Base-by-base conservation (phyloP, 2,329 filamentous ascomycete species). In the Talaromyces sp. region DNA sequence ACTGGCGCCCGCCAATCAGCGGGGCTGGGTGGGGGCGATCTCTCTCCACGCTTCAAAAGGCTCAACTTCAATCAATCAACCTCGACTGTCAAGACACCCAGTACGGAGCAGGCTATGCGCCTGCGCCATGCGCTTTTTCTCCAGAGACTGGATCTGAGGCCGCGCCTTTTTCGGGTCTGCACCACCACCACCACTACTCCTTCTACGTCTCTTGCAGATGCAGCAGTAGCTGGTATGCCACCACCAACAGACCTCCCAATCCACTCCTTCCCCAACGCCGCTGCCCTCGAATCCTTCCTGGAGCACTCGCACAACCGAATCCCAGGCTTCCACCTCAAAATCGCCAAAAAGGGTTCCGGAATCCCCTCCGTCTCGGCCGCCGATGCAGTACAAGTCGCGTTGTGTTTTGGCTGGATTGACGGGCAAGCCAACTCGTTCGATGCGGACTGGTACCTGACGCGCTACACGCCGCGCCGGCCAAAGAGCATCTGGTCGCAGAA, bases 351-450 rank as follows among this genome's bases (percentile, higher is more conserved):
- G 60, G 59, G 69, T 21, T 76, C 77, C 1, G 68, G 70, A 3
- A 70, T 77, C n/a, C 63, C 74, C 0, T 80, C 81, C 0, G 70
- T 85, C 14, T 78, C 77, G 17, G 67, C 77, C 66, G 62, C 72
- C 7, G 70, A 85, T 67, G 84, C 84, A 0, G 76, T 87, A 19
- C 81, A 86, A 66, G 71, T 77, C 35, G 84, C 84, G 1, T 75
- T 87, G 7, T 86, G 84, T 68, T 82, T 81, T 66, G 85, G 85
- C 49, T 87, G 85, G 84, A 87, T 87, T 60, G 84, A 87, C 67
- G 83, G 84, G 0, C 83, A 84, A 66, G 77, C 77, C 2, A 76
- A 77, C 53, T 60, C 72, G 3, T 69, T 76, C 53, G 80, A 85
- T 63, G 76, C 75, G 0, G 65, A 71, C 3, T 79, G 77, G 64